Evolutionary conservation across 495 filamentous ascomycete species (phyloP).

Genomic region (Rhypophila decipiens): DNA sequence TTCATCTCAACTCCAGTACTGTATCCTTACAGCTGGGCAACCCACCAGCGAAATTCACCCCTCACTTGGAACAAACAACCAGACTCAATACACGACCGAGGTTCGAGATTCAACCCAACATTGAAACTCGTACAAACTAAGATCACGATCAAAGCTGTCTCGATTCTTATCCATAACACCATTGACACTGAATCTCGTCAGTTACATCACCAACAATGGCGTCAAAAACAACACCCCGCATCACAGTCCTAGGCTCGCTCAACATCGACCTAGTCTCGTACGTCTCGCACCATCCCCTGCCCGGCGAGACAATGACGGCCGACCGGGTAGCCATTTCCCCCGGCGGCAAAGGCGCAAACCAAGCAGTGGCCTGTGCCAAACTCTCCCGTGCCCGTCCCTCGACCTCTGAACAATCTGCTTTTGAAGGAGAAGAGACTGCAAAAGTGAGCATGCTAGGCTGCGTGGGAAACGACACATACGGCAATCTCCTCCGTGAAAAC

Average conservation of each 20-base stretch:
- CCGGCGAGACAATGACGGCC: slow-evolving; percentile 86
- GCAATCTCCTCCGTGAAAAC: slow-evolving; percentile 40
- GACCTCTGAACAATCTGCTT: slow-evolving; percentile 15
- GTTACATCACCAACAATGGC: background rate
- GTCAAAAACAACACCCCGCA: slow-evolving; percentile 29
- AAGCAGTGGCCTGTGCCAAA: slow-evolving; percentile 70
- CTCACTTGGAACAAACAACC: too few relatives aligned
- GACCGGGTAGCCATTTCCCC: slow-evolving; percentile 68
- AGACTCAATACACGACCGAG: too few relatives aligned
- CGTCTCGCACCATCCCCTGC: slow-evolving; percentile 71
- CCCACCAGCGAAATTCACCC: too few relatives aligned
- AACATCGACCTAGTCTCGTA: slow-evolving; percentile 88
- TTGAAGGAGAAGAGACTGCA: slow-evolving; percentile 30
- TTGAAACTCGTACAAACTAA: too few relatives aligned
- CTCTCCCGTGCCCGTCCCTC: slow-evolving; percentile 29
- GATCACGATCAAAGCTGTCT: too few relatives aligned
- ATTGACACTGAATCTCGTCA: too few relatives aligned
- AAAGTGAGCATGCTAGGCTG: slow-evolving; percentile 75
- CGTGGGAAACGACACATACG: slow-evolving; percentile 68
- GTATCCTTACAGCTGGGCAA: too few relatives aligned
- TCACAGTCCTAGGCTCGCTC: slow-evolving; percentile 84
- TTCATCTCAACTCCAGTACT: too few relatives aligned
- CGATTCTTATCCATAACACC: too few relatives aligned
- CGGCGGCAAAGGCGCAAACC: slow-evolving; percentile 95
- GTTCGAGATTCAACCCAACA: too few relatives aligned